Evolutionary conservation across 192 early-diverging fungal genomes (phyloP).

Genomic region (Dissophora ornata): DNA sequence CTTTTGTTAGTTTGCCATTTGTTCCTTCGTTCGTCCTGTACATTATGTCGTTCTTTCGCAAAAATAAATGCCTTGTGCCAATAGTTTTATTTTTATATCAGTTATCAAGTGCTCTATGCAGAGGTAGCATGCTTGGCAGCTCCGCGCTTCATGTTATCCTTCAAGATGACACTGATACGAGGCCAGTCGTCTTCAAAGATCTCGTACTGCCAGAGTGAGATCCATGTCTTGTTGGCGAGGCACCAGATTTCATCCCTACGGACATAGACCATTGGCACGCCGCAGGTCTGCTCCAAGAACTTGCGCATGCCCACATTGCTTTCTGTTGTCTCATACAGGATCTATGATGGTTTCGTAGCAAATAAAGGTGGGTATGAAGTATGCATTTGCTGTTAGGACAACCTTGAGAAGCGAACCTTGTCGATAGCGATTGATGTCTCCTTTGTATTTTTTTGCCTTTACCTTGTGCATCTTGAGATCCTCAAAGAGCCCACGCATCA

Average conservation of each 20-base stretch:
- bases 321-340: slow-evolving; percentile 45
- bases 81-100: neutral
- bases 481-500: slow-evolving; percentile 47
- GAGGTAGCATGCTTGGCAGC: slow-evolving; percentile 25
- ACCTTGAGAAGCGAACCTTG: too few species aligned
- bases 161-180: slow-evolving; percentile 25
- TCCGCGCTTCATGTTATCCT: slow-evolving; percentile 31
- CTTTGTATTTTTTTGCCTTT: neutral
- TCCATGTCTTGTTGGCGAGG: slow-evolving; percentile 20
- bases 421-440: too few species aligned
- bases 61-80: neutral
- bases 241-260: slow-evolving; percentile 41
- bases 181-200: slow-evolving; percentile 54
- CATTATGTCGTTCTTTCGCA: neutral
- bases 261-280: slow-evolving; percentile 19
- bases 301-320: slow-evolving; percentile 39
- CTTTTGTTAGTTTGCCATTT: slow-evolving; percentile 7
- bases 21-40: slow-evolving; percentile 7
- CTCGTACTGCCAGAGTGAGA: slow-evolving; percentile 35
- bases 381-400: neutral
- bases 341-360: too few species aligned
- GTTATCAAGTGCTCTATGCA: neutral
- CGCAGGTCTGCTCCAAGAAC: slow-evolving; percentile 40
- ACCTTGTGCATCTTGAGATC: slow-evolving; percentile 54
- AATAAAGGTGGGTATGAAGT: too few species aligned